Evolutionary conservation across 176 grass and related monocot genomes (phyloP), one percentile per base, ranked within the genome.

Genomic region (Poa pratensis): DNA sequence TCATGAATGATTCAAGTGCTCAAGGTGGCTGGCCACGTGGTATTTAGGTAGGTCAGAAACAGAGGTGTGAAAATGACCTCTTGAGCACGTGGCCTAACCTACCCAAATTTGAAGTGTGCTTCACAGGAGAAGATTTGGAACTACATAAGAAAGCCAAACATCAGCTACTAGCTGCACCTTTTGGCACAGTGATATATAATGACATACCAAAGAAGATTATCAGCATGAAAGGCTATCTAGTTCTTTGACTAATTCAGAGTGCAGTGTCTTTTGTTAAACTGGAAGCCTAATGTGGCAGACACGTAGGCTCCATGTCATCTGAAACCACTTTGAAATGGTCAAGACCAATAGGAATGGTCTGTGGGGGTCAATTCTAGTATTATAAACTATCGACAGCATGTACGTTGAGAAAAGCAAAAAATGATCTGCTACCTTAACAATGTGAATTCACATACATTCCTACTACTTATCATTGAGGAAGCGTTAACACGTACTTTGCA

Each of bases 401-500:
- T 60, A 73, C 12, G 5, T 48, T 61, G 10, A 16, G 55, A 8
- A 19, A 62, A 50, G 27, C 69, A 74, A 62, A 62, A 59, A 75
- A 75, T 32, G 16, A 50, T 62, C 4, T 75, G 19, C 26, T 49
- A 75, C 43, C 19, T 51, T 64, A 15, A 39, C 24, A 82, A 63
- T 72, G 54, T 72, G 34, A 78, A 78, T 77, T 53, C 17, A 30
- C 24, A 30, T 59, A 23, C 24, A 58, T 19, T 17, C 4, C 12
- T 75, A 71, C 59, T 67, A 58, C 6, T 80, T 80, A 84, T 66
- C n/a, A 87, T 61, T 10, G 6, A 32, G 46, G 83, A 34, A 84
- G 28, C 14, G 34, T 83, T 79, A 79, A 28, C 65, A 78, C 82
- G 81, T 94, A 99, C 96, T 90, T 94, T 23, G 72, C 59, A 92